phyloP scores from a whole-genome alignment of 225 moss, liverwort and hornwort species.

The Straminergon stramineum region DNA sequence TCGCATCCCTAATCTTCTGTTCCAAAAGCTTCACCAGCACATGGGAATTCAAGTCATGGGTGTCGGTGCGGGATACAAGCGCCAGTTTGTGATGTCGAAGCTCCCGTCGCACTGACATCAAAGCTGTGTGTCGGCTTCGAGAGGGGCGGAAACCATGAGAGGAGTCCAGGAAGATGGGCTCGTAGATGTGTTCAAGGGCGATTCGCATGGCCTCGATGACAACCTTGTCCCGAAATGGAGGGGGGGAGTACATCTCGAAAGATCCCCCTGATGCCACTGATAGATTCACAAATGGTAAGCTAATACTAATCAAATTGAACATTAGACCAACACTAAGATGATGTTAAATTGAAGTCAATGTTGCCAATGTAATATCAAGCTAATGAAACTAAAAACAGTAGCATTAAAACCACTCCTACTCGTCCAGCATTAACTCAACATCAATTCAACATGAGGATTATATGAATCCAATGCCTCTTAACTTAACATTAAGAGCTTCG shows the following conservation, averaged over 20 bases:
- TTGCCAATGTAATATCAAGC: background rate
- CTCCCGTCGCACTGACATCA: slow-evolving; percentile 24
- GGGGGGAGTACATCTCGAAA: background rate
- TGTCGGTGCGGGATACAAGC: slow-evolving; percentile 8
- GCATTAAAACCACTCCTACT: background rate
- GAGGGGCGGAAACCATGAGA: slow-evolving; percentile 39
- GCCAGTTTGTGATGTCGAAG: slow-evolving; percentile 25
- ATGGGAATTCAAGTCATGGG: slow-evolving; percentile 18
- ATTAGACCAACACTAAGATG: background rate
- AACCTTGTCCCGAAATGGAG: slow-evolving; percentile 31
- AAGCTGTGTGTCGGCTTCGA: slow-evolving; percentile 36
- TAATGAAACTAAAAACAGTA: background rate
- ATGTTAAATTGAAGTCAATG: background rate
- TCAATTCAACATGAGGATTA: background rate
- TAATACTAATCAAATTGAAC: background rate
- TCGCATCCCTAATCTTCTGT: slow-evolving; percentile 35
- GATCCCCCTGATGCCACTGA: background rate
- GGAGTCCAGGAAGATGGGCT: slow-evolving; percentile 30
- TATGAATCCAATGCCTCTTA: background rate
- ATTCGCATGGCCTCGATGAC: slow-evolving; percentile 45
- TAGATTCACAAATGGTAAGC: background rate
- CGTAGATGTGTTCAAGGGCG: slow-evolving; percentile 27
- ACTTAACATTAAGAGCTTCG: background rate
- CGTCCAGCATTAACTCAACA: background rate
- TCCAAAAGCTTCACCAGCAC: slow-evolving; percentile 18